Evolutionary conservation across 2,329 filamentous ascomycete genomes (phyloP).

Genomic region (Cryphonectria naterciae): DNA sequence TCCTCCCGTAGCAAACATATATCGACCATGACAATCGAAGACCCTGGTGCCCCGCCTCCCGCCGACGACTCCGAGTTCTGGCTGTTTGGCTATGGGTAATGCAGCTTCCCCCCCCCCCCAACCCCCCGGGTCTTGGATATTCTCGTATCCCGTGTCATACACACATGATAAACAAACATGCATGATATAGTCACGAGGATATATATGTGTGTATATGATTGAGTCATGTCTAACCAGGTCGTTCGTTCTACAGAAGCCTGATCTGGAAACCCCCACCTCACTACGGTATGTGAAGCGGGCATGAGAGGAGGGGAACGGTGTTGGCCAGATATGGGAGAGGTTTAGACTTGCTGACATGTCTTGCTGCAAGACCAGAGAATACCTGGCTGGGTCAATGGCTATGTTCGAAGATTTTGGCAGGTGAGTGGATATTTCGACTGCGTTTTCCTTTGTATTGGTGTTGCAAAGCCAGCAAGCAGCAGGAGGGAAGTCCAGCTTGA

Average conservation of each 20-base stretch:
- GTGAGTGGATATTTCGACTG: conserved; percentile 55
- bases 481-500: not conserved
- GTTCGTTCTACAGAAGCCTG: conserved; percentile 67
- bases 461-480: not conserved
- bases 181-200: conserved; percentile 4
- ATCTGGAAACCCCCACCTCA: conserved; percentile 99
- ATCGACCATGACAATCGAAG: conserved; percentile 43
- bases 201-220: not conserved
- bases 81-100: conserved; percentile 94
- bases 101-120: conserved; percentile 23
- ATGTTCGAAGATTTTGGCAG: conserved; percentile 97
- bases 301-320: not conserved
- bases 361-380: conserved; percentile 71
- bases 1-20: not conserved
- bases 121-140: not conserved
- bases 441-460: conserved; percentile 19
- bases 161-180: not conserved
- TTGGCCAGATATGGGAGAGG: not conserved
- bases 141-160: not conserved
- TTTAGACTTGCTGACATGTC: not conserved
- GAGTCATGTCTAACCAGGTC: conserved; percentile 11
- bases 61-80: conserved; percentile 72
- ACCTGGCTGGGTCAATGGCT: conserved; percentile 89
- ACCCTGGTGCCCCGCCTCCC: conserved; percentile 33
- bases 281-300: conserved; percentile 66